Conservation (phyloP, 2,329 filamentous ascomycete species). For the Fusarium sp. region DNA sequence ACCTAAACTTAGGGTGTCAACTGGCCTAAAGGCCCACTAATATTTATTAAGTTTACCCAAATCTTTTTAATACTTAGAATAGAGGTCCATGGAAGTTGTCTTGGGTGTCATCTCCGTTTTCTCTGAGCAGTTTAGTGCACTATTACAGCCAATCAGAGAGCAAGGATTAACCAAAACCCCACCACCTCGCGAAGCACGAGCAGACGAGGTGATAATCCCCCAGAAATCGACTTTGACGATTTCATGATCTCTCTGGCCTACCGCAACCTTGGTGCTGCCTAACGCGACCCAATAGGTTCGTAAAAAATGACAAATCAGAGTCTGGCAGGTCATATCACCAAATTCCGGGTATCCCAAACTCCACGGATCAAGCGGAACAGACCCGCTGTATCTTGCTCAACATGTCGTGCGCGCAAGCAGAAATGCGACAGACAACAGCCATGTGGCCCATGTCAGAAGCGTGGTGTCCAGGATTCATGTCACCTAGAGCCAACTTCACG, state of each 20-base stretch:
- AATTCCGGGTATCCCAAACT: not conserved
- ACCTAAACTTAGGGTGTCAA: fast-evolving
- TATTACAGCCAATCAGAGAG: not conserved
- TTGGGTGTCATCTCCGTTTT: too few species aligned
- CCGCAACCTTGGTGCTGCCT: fast-evolving
- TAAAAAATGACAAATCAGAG: not conserved
- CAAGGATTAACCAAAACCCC: not conserved
- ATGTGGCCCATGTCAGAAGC: slow-evolving; percentile 3
- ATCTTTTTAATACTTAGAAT: fast-evolving
- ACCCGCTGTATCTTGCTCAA: not conserved
- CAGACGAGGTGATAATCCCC: too few species aligned
- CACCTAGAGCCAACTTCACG: not conserved
- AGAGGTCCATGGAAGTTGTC: not conserved
- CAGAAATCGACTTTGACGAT: not conserved
- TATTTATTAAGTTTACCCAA: fast-evolving
- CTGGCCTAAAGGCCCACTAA: fast-evolving
- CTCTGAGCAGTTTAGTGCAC: not conserved
- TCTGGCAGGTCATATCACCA: not conserved
- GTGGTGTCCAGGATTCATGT: not conserved
- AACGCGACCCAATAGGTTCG: fast-evolving
- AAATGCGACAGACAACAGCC: slow-evolving; percentile 20
- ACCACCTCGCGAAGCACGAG: not conserved
- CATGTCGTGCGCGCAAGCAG: slow-evolving; percentile 9
- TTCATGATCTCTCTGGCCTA: not conserved
- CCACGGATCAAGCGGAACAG: slow-evolving; percentile 6